phyloP scores from a whole-genome alignment of 169 alveolate species.

The Plasmodium malariae region DNA sequence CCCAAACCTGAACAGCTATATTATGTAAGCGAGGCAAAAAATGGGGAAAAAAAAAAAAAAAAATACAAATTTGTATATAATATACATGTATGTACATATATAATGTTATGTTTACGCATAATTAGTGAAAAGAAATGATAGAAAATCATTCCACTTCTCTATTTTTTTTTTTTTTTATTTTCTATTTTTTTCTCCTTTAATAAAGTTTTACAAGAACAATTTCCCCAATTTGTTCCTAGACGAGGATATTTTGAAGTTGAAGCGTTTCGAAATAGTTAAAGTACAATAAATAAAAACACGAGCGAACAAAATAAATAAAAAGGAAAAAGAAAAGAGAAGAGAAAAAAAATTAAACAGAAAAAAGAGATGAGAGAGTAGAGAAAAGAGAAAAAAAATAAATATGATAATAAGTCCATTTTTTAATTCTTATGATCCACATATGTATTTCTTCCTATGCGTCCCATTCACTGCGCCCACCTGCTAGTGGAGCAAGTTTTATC shows the following conservation, averaged over 20 bases:
- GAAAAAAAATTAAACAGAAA: too few species aligned
- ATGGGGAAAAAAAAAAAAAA: neutral
- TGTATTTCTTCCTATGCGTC: too few species aligned
- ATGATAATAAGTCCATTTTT: too few species aligned
- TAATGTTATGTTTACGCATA: neutral
- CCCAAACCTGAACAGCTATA: slow-evolving; percentile 38
- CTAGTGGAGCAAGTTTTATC: too few species aligned
- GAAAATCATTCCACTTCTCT: neutral
- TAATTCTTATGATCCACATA: too few species aligned
- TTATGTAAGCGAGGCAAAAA: slow-evolving; percentile 6
- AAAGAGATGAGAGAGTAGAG: too few species aligned
- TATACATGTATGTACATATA: neutral
- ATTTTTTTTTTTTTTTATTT: neutral
- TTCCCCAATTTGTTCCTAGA: slow-evolving; percentile 39
- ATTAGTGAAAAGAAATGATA: neutral
- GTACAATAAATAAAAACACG: neutral
- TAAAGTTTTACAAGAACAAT: slow-evolving; percentile 44
- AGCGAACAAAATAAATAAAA: neutral
- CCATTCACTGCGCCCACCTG: too few species aligned
- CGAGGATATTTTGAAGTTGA: slow-evolving; percentile 30
- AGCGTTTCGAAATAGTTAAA: slow-evolving; percentile 46
- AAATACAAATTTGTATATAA: neutral
- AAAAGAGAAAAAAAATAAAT: too few species aligned
- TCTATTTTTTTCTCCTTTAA: neutral
- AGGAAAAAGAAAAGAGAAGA: neutral